Base-by-base conservation (phyloP, 805 yeast genomes). In the Starmerella floris region DNA sequence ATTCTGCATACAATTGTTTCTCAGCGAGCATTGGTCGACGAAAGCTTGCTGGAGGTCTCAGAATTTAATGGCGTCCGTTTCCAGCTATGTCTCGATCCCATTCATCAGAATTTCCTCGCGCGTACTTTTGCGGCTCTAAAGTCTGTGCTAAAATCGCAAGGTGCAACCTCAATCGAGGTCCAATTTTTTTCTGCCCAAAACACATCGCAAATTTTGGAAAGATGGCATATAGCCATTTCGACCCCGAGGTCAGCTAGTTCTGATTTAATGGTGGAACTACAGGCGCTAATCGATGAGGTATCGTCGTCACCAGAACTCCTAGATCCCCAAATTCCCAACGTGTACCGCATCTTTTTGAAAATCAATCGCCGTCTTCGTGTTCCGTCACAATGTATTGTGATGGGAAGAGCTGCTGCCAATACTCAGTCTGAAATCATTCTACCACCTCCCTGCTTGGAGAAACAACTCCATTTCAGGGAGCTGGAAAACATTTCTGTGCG, bases 211-310 rank as follows among this genome's bases (percentile, higher is more conserved):
- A 3, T 30, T 8, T 6, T 10, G 2, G 46, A 38, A 30, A 27
- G 15, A 20, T 43, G 46, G 46, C 11, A n/a, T 13, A 11, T 32
- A n/a, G 17, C 26, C 8, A 25, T 25, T 13, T 8, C 13, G 8
- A 25, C 13, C 11, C 13, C 28, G 28, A 25, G 11, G 13, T 25
- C 28, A n/a, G n/a, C n/a, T n/a, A n/a, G n/a, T n/a, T n/a, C n/a
- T n/a, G n/a, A n/a, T n/a, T n/a, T n/a, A n/a, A n/a, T n/a, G n/a
- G n/a, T 4, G 13, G 33, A 37, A 8, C 13, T 42, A 4, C 41
- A 42, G 37, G 31, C 34, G 4, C 20, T 42, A 17, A 21, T 42
- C 15, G 30, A 42, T 28, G 39, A 42, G 9, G 38, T 42, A 3
- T 13, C 11, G 4, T 5, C 28, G 10, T 25, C 35, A 6, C 20